Evolutionary conservation across 371 early-diverging fungal genomes (phyloP), one percentile per base, ranked within the genome.

Genomic region (Mortierella sp.): DNA sequence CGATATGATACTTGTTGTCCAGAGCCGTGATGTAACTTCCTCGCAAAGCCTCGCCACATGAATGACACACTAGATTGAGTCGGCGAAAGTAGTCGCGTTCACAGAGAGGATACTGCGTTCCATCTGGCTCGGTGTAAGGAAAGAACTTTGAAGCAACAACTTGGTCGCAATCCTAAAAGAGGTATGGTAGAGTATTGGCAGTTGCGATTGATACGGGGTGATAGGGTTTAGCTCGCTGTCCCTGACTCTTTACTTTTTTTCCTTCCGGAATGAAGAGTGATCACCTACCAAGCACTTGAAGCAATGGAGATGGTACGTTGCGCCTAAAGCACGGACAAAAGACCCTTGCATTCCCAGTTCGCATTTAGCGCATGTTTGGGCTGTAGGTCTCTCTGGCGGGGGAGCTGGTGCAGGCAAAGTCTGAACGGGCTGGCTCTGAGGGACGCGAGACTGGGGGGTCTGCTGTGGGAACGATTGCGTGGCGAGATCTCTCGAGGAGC

Each of bases 1-100:
- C 95, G 41, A 95, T 85, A 65, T 98, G 98, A 74, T 93, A 98
- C 74, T 95, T 97, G 79, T 89, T 89, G 51, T 91, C 92, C 49
- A 95, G 80, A 0, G 97, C 99, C 54, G 91, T 92, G 67, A 98
- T 96, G 69, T 96, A 95, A 3, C 95, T 90, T 24, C 94, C 96
- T 50, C 94, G 86, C 24, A 98, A 79, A 16, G 97, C 94, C 43
- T 89, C 90, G 9, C 92, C 91, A 80, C 99, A 98, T 44, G 88
- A 85, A 28, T 91, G 92, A 70, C 98, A 98, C 22, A 97, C 86
- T 63, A 97, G 87, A 50, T 84, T 89, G 43, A 95, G 81, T n/a
- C 91, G 84, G 40, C 88, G 85, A 79, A 93, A 95, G 81, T 95
- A 96, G 83, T 95, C 94, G 71, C 87, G 90, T 78, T 95, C 95